A percentile compares a stretch with the other conserved stretches of the same genome.
These are phyloP conservation scores for Arachnopeziza araneosa DNA, from an alignment of 2,329 filamentous ascomycete genomes.

Conservation along the genomic window DNA sequence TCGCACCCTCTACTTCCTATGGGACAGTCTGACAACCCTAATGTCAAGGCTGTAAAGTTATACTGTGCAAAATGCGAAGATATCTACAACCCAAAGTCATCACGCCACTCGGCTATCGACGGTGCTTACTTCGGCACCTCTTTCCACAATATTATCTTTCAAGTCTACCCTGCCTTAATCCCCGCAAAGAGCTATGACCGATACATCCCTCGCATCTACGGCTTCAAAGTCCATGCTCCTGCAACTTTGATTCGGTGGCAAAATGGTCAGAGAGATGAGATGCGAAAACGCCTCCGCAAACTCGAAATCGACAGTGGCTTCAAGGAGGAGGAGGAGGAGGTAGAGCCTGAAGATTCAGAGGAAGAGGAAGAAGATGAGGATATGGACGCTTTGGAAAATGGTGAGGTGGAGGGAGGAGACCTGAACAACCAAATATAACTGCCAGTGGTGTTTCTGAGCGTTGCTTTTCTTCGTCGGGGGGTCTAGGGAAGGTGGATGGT, in stretches of 20 bases:
- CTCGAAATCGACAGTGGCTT: constrained; percentile 76
- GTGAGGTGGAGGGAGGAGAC: constrained; percentile 16
- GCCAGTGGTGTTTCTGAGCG: neutral
- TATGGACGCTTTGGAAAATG: constrained; percentile 24
- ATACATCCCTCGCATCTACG: constrained; percentile 87
- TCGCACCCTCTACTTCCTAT: constrained; percentile 90
- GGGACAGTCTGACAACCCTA: constrained; percentile 85
- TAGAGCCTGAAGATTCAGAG: constrained; percentile 53
- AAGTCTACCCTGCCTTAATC: constrained; percentile 88
- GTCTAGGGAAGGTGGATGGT: neutral
- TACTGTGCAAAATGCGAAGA: constrained; percentile 98
- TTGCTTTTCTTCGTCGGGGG: neutral
- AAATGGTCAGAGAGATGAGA: constrained; percentile 70
- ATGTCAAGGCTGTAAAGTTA: constrained; percentile 86
- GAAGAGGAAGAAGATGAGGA: constrained; percentile 42
- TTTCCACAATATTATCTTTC: constrained; percentile 98
- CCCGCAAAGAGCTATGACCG: constrained; percentile 80
- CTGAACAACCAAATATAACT: constrained; percentile 13
- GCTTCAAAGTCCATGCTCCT: constrained; percentile 89
- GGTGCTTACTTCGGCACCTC: constrained; percentile 97
- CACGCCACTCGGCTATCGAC: constrained; percentile 89
- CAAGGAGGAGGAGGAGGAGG: constrained; percentile 58
- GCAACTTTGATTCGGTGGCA: constrained; percentile 92
- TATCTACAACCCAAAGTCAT: constrained; percentile 97
- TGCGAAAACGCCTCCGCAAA: constrained; percentile 68